Conservation (phyloP, 2,329 filamentous ascomycete genomes). For the Chaetomium sp. region DNA sequence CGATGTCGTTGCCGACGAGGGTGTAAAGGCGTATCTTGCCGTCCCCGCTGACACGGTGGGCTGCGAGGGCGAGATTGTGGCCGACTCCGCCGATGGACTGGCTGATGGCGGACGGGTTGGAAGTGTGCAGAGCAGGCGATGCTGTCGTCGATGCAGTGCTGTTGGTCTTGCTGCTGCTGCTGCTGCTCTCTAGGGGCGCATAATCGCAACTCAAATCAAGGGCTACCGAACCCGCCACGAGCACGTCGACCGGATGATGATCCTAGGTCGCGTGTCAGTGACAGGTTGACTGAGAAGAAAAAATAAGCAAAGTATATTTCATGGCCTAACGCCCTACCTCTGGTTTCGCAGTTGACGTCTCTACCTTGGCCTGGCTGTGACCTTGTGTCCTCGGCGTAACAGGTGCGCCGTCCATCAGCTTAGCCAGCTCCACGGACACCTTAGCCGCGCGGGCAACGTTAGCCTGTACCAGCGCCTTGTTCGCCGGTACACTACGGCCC, state of each 20-base stretch:
- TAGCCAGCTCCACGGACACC: slow-evolving; percentile 47
- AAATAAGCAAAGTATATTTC: neutral
- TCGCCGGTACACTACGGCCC: slow-evolving; percentile 65
- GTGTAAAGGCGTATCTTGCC: slow-evolving; percentile 68
- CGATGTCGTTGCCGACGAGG: slow-evolving; percentile 71
- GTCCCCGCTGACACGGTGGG: slow-evolving; percentile 58
- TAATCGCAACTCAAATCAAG: slow-evolving; percentile 85
- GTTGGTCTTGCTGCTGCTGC: slow-evolving; percentile 20
- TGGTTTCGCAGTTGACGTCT: neutral
- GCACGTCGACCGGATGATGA: slow-evolving; percentile 47
- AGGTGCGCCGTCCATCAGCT: slow-evolving; percentile 30
- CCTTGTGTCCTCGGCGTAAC: slow-evolving; percentile 2
- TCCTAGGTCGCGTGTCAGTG: slow-evolving; percentile 7
- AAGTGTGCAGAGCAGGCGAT: slow-evolving; percentile 61
- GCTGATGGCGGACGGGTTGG: slow-evolving; percentile 73
- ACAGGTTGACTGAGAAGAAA: too few relatives aligned
- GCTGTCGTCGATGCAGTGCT: slow-evolving; percentile 7
- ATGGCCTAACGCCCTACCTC: slow-evolving; percentile 4
- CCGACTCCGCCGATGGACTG: slow-evolving; percentile 88
- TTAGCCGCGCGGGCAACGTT: slow-evolving; percentile 51
- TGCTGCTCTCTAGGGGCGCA: slow-evolving; percentile 22
- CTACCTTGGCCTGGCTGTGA: neutral
- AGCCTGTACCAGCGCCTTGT: slow-evolving; percentile 53
- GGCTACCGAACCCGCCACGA: slow-evolving; percentile 86
- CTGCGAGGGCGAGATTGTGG: slow-evolving; percentile 82